Evolutionary conservation across 257 asterid genomes (phyloP).

Genomic region (Solanum chaucha): DNA sequence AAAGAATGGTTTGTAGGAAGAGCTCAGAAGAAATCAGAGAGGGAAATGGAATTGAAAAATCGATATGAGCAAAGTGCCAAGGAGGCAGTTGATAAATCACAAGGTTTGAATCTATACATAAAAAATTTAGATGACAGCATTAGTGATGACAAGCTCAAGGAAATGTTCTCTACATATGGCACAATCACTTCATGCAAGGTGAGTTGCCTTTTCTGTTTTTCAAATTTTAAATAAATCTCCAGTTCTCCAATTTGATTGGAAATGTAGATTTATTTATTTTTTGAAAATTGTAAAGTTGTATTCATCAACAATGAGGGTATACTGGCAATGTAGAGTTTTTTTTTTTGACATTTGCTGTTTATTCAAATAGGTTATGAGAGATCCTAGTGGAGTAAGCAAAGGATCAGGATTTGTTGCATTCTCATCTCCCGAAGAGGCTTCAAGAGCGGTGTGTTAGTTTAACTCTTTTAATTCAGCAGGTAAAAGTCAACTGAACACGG

Average conservation of each 20-base stretch:
- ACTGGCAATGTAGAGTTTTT: background rate
- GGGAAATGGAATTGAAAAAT: constrained; percentile 59
- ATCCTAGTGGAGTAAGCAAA: constrained; percentile 76
- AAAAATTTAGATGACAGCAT: constrained; percentile 77
- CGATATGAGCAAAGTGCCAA: constrained; percentile 69
- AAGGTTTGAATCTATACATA: constrained; percentile 70
- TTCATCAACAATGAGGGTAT: too few species aligned
- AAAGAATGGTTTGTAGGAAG: constrained; percentile 89
- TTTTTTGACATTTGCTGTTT: background rate
- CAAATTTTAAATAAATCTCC: background rate
- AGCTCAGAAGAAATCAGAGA: constrained; percentile 90
- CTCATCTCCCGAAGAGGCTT: constrained; percentile 78
- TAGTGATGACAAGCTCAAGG: constrained; percentile 82
- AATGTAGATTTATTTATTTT: background rate
- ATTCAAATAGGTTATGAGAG: constrained; percentile 70
- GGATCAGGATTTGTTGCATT: constrained; percentile 98
- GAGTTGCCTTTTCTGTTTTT: background rate
- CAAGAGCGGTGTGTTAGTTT: constrained; percentile 62
- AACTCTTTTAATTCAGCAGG: background rate
- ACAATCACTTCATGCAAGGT: constrained; percentile 89
- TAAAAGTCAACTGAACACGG: background rate
- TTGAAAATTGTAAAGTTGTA: background rate
- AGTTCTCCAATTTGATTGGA: background rate
- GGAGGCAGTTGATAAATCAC: constrained; percentile 79
- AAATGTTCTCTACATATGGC: constrained; percentile 71